Percentiles rank a stretch among this genome's conserved stretches.
These are phyloP conservation scores for Phytophthora sojae DNA, from an alignment of 352 stramenopile genomes.

Conservation along the genomic window DNA sequence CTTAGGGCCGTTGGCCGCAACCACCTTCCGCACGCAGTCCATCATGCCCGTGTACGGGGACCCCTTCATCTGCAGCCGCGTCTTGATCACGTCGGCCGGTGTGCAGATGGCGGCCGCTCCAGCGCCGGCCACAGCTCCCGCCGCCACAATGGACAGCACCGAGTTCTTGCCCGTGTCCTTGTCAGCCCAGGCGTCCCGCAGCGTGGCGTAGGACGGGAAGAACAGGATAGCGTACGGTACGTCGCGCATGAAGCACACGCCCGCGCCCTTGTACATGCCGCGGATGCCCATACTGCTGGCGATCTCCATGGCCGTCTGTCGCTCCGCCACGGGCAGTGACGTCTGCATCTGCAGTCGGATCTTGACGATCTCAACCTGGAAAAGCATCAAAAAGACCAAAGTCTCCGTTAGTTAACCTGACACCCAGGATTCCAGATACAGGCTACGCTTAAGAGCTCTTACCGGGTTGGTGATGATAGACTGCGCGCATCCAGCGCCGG, in stretches of 20 bases:
- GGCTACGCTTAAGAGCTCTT: background rate
- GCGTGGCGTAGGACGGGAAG: constrained; percentile 90
- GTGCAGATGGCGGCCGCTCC: constrained; percentile 68
- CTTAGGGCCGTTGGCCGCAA: constrained; percentile 74
- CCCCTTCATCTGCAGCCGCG: constrained; percentile 81
- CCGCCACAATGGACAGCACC: constrained; percentile 66
- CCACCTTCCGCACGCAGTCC: constrained; percentile 87
- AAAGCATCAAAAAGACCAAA: constrained; percentile 5
- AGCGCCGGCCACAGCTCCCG: constrained; percentile 68
- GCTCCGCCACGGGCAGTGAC: constrained; percentile 66
- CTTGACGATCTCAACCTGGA: constrained; percentile 92
- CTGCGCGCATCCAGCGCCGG: constrained; percentile 81
- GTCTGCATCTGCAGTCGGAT: constrained; percentile 92
- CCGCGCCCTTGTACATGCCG: constrained; percentile 88
- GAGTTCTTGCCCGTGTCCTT: constrained; percentile 58
- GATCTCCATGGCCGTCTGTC: constrained; percentile 64
- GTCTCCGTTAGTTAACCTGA: constrained; percentile 24
- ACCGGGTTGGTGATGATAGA: constrained; percentile 90
- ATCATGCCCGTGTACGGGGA: constrained; percentile 83
- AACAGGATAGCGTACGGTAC: constrained; percentile 94
- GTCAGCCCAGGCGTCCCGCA: constrained; percentile 61
- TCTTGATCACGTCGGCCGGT: constrained; percentile 92
- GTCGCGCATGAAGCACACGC: constrained; percentile 91
- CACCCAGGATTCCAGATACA: constrained; percentile 5
- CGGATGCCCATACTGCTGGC: constrained; percentile 75